These are phyloP conservation scores for Chrysopogon serrulatus DNA, from an alignment of 176 grass and related monocot genomes.

Conservation along the genomic window DNA sequence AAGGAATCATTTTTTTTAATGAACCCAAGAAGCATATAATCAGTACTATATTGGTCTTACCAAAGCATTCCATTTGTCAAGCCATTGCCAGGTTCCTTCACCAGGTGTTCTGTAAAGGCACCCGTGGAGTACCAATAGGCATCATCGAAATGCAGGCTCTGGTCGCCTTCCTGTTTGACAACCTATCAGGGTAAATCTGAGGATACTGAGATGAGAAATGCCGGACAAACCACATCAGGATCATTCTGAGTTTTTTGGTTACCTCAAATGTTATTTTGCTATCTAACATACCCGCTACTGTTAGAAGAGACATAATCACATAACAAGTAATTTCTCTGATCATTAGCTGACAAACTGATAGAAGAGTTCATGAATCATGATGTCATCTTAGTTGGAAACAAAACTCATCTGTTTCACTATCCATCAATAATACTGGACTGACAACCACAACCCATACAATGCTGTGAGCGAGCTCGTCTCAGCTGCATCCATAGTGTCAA, in stretches of 20 bases:
- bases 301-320: background rate
- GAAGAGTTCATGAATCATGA: background rate
- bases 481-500: background rate
- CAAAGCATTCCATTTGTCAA: conserved; percentile 85
- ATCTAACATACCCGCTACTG: background rate
- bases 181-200: conserved; percentile 24
- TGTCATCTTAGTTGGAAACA: background rate
- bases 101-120: conserved; percentile 73
- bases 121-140: conserved; percentile 68
- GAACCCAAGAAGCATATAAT: background rate
- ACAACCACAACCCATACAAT: background rate
- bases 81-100: conserved; percentile 75
- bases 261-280: background rate
- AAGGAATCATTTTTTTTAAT: no score
- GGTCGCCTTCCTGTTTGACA: conserved; percentile 50
- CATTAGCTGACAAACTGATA: background rate
- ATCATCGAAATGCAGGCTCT: conserved; percentile 66
- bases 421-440: background rate
- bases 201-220: background rate
- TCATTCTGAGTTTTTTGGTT: background rate
- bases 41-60: conserved; percentile 46
- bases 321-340: background rate
- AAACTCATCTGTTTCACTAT: background rate
- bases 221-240: background rate
- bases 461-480: background rate